These are phyloP conservation scores for Acacia pycnantha DNA, from an alignment of 331 rosid genomes.

Conservation along the genomic window DNA sequence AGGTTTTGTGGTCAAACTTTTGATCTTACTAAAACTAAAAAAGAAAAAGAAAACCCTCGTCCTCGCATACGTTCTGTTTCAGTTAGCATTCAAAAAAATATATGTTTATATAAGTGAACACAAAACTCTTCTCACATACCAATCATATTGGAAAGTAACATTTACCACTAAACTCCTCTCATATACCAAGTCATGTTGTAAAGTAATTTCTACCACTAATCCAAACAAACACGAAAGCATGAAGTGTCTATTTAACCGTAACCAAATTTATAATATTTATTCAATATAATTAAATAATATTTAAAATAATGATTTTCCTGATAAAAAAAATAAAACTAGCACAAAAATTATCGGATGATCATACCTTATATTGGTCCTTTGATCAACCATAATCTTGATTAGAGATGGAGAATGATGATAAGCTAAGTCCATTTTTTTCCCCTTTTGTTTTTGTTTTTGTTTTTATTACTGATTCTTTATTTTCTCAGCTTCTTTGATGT, in stretches of 20 bases:
- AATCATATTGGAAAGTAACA: too few species aligned
- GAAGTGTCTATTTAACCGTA: not conserved
- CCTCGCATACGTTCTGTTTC: too few species aligned
- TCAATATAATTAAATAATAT: not conserved
- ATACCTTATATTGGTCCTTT: not conserved
- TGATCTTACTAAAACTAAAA: not conserved
- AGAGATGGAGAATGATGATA: not conserved
- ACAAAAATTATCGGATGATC: not conserved
- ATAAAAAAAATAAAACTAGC: not conserved
- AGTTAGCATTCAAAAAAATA: too few species aligned
- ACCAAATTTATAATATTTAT: not conserved
- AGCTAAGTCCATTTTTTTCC: too few species aligned
- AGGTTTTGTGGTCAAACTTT: not conserved
- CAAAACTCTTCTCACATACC: too few species aligned
- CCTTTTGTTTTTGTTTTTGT: too few species aligned
- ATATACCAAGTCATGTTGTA: fast-evolving
- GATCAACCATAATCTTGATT: not conserved
- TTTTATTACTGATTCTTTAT: not conserved
- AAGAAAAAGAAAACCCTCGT: too few species aligned
- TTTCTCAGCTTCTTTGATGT: not conserved
- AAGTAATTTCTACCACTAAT: too few species aligned
- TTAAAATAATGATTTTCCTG: too few species aligned
- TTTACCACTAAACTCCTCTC: too few species aligned
- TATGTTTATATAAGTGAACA: fast-evolving
- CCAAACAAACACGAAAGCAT: too few species aligned